phyloP scores from a whole-genome alignment of 257 asterid genomes.

The Salvia splendens region DNA sequence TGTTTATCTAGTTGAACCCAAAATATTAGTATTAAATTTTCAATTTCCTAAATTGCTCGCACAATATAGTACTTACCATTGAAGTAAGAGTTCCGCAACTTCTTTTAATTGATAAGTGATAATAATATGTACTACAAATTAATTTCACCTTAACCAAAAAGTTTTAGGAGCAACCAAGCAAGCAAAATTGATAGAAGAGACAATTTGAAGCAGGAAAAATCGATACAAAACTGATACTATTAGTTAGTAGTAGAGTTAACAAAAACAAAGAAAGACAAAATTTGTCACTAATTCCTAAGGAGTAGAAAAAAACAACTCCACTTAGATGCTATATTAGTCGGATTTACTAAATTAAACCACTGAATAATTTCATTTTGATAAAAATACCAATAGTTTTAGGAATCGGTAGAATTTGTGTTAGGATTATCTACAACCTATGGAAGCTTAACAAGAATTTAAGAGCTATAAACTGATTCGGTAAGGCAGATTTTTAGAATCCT shows the following conservation, averaged over 20 bases:
- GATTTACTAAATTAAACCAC: constrained; percentile 9
- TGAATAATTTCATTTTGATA: background rate
- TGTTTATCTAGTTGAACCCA: background rate
- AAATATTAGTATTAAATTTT: background rate
- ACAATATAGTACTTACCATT: background rate
- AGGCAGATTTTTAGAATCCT: constrained; percentile 41
- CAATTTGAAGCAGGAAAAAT: background rate
- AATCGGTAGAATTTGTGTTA: constrained; percentile 9
- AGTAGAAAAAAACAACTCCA: constrained; percentile 14
- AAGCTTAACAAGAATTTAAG: constrained; percentile 21
- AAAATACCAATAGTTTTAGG: constrained; percentile 11
- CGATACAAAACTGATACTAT: background rate
- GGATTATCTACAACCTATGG: constrained; percentile 25
- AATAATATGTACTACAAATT: background rate
- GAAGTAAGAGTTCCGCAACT: background rate
- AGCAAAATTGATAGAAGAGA: background rate
- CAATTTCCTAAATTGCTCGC: background rate
- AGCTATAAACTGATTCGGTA: constrained; percentile 31
- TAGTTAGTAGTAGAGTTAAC: background rate
- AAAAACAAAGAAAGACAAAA: background rate
- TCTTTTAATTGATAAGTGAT: background rate
- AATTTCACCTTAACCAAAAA: background rate
- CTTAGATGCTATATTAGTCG: constrained; percentile 20
- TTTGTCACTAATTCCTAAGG: background rate
- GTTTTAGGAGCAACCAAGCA: no score